Percentiles rank a stretch among this genome's conserved stretches.
Conservation (phyloP, 1,284 basidiomycete species). For the Ustanciosporium gigantosporum region DNA sequence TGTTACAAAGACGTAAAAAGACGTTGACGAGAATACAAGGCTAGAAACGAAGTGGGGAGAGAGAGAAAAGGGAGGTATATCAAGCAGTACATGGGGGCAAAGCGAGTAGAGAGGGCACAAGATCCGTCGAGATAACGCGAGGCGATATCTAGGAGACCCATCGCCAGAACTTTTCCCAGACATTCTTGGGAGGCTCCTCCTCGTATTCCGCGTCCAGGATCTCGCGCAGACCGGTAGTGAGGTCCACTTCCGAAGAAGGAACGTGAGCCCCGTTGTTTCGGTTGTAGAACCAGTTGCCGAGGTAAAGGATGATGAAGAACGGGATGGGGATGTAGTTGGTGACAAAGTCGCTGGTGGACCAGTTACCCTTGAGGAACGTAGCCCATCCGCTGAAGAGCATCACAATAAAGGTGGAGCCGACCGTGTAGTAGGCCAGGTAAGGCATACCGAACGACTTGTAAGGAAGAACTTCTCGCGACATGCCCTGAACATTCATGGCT, state of each 20-base stretch:
- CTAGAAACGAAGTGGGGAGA: too few relatives aligned
- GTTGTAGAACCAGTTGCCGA: constrained; percentile 66
- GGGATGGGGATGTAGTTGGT: constrained; percentile 78
- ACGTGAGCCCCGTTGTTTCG: constrained; percentile 61
- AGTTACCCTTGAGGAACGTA: constrained; percentile 53
- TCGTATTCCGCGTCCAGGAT: constrained; percentile 45
- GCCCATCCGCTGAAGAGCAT: constrained; percentile 62
- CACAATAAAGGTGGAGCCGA: constrained; percentile 32
- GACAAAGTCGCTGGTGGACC: constrained; percentile 67
- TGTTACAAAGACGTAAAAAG: too few relatives aligned
- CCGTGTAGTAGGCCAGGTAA: constrained; percentile 45
- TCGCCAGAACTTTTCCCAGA: constrained; percentile 38
- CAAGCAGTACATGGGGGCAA: too few relatives aligned
- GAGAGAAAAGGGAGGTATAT: too few relatives aligned
- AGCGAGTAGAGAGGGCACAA: too few relatives aligned
- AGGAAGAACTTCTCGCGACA: constrained; percentile 65
- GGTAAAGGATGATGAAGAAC: constrained; percentile 77
- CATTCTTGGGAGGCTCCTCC: constrained; percentile 26
- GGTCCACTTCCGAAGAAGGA: constrained; percentile 60
- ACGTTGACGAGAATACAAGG: too few relatives aligned
- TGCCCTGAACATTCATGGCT: constrained; percentile 69
- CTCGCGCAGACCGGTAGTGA: constrained; percentile 66
- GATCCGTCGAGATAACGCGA: too few relatives aligned
- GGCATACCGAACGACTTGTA: constrained; percentile 65
- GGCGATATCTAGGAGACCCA: constrained; percentile 40